Percentiles rank a stretch among this genome's conserved stretches.
Evolutionary conservation across 2,329 filamentous ascomycete genomes (phyloP).

Genomic region (Didymella glomerata): DNA sequence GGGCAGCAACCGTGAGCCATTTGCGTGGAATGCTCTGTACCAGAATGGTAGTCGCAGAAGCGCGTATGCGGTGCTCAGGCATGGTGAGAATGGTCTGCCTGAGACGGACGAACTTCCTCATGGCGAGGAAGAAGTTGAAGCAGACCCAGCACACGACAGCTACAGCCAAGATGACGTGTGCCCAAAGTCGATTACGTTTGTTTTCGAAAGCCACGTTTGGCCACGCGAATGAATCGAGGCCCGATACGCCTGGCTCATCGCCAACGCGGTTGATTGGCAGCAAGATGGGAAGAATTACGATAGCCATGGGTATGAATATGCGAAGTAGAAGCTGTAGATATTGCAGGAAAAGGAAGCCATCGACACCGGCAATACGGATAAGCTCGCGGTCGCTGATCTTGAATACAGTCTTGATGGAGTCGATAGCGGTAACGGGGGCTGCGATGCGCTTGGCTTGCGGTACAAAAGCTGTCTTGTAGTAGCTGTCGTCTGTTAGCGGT

Average conservation of each 20-base stretch:
- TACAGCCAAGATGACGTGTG: constrained; percentile 82
- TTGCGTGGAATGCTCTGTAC: constrained; percentile 90
- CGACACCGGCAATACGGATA: constrained; percentile 93
- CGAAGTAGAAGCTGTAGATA: constrained; percentile 86
- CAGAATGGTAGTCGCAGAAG: constrained; percentile 93
- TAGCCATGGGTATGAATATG: constrained; percentile 86
- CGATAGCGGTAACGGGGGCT: constrained; percentile 47
- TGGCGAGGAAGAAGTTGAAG: constrained; percentile 83
- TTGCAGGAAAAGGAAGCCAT: constrained; percentile 96
- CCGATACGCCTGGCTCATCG: constrained; percentile 62
- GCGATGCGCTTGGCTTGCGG: constrained; percentile 46
- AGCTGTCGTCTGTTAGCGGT: constrained; percentile 38
- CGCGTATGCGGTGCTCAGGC: constrained; percentile 89
- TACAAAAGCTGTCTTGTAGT: constrained; percentile 52
- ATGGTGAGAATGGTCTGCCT: constrained; percentile 95
- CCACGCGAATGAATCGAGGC: constrained; percentile 83
- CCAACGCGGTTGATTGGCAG: constrained; percentile 83
- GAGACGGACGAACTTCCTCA: constrained; percentile 88
- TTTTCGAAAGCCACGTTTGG: constrained; percentile 74
- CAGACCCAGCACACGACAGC: constrained; percentile 84
- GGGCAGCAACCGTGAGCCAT: constrained; percentile 85
- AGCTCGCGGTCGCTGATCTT: constrained; percentile 80
- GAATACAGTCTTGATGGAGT: constrained; percentile 61
- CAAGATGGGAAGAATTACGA: constrained; percentile 82
- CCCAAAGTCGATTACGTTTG: constrained; percentile 78